Evolutionary conservation across 495 filamentous ascomycete genomes (phyloP), one percentile per base, ranked within the genome.

Genomic region (Daldinia caldariorum): DNA sequence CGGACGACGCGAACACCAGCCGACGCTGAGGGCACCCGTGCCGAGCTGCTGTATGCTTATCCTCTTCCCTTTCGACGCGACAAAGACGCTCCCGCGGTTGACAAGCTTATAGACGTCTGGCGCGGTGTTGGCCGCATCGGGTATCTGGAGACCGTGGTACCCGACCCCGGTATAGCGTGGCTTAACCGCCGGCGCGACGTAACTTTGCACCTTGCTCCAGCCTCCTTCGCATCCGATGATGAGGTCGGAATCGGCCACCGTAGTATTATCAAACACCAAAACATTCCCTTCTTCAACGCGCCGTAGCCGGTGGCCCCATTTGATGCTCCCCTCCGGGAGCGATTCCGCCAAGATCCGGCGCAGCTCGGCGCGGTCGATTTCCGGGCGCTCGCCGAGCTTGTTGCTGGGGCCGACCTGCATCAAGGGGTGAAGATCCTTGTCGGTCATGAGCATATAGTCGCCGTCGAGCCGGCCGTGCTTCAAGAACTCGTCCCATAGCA

Each of bases 221-320:
- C 78, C 81, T 2, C 83, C 83, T 53, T 85, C 82, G 18, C 82
- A 81, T 4, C 83, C 84, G 43, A 86, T 63, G 13, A 84, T 69
- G 20, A 86, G 70, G 56, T 83, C 79, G 56, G 78, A 84, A 14
- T 70, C 76, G 4, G 67, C 49, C 26, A 66, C 67, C 2, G 63
- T 71, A 22, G 22, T 58, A 63, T 66, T 41, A 9, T 70, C 63
- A 51, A 78, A 74, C 10, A 72, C 65, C 34, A 76, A 66, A 14
- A 35, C 72, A 63, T 72, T 65, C 58, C 72, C 72, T 0, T 59
- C 69, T 34, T 73, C 76, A 26, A 77, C 74, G 12, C 63, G 57
- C 38, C 75, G 51, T 43, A 87, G 74, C 38, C 82, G 83, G 56
- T 82, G 74, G 7, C 73, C 78, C 83, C 85, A 89, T 66, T 78